These are phyloP conservation scores for Debaryomyces sp. DNA, from an alignment of 1,139 yeast species.

Conservation along the genomic window DNA sequence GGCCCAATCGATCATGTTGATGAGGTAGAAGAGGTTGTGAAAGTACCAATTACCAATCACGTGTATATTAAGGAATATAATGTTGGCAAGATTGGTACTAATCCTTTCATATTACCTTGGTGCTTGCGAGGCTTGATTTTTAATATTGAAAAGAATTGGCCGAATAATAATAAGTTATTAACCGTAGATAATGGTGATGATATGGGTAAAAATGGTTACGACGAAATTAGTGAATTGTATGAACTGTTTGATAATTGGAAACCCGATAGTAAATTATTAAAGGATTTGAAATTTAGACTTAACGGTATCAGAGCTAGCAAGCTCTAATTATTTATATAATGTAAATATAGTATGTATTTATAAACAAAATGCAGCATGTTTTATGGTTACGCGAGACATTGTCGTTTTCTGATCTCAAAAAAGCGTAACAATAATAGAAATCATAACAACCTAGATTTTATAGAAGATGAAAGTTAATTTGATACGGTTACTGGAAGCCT, in stretches of 20 bases:
- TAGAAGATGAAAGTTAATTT: background rate
- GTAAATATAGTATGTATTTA: background rate
- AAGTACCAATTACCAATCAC: constrained; percentile 45
- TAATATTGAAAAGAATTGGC: constrained; percentile 62
- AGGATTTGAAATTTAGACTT: constrained; percentile 81
- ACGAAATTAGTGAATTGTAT: constrained; percentile 62
- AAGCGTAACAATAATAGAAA: background rate
- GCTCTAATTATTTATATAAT: constrained; percentile 9
- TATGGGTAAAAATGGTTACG: constrained; percentile 39
- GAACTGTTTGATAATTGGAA: constrained; percentile 80
- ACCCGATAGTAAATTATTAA: constrained; percentile 78
- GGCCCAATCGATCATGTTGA: constrained; percentile 13
- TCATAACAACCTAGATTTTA: background rate
- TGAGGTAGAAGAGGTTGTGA: constrained; percentile 16
- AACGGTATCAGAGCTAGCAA: constrained; percentile 68
- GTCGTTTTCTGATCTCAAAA: constrained; percentile 1
- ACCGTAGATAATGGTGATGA: constrained; percentile 30
- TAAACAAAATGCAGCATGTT: background rate
- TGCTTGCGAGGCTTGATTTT: constrained; percentile 79
- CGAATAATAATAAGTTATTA: constrained; percentile 30
- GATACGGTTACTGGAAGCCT: background rate
- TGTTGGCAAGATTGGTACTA: constrained; percentile 62
- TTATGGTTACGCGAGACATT: background rate
- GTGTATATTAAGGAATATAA: constrained; percentile 63
- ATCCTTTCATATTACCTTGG: constrained; percentile 92